These are phyloP conservation scores for Pyricularia pennisetigena DNA, from an alignment of 2,329 filamentous ascomycete genomes.

Conservation along the genomic window DNA sequence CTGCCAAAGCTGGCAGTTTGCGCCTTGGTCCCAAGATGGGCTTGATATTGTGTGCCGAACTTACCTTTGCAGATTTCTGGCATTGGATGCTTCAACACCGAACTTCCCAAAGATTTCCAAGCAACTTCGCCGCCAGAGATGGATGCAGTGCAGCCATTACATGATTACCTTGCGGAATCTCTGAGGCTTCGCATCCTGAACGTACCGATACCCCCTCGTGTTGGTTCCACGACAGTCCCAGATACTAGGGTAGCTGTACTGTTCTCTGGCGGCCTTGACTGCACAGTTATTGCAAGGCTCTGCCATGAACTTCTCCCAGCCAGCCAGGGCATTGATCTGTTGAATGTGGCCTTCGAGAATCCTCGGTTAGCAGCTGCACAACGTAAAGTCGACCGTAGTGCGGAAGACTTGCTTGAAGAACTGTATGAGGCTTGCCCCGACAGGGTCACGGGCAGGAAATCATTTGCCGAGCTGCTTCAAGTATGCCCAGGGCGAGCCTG, in stretches of 20 bases:
- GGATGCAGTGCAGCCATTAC: constrained; percentile 41
- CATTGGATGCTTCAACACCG: constrained; percentile 41
- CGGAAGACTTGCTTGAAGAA: constrained; percentile 15
- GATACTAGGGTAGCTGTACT: constrained; percentile 62
- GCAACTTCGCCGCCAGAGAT: constrained; percentile 28
- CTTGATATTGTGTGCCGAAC: constrained; percentile 16
- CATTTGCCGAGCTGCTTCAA: constrained; percentile 61
- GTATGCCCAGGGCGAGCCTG: constrained; percentile 64
- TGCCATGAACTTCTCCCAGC: constrained; percentile 64
- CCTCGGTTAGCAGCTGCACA: constrained; percentile 58
- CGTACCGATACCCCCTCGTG: constrained; percentile 44
- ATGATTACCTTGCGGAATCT: constrained; percentile 46
- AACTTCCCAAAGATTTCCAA: constrained; percentile 13
- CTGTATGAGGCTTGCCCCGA: constrained; percentile 83
- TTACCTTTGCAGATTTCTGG: constrained; percentile 40
- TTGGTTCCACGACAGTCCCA: constrained; percentile 10
- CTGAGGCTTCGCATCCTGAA: constrained; percentile 53
- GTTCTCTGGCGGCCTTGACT: constrained; percentile 92
- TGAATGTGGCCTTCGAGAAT: constrained; percentile 97
- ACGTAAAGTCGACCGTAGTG: constrained; percentile 18
- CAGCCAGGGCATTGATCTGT: constrained; percentile 66
- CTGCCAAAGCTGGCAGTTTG: neutral
- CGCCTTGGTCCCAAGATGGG: neutral
- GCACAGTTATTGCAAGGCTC: constrained; percentile 75
- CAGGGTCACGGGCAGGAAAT: constrained; percentile 73